Conservation (phyloP, 2,329 filamentous ascomycete species). For the Ceratocystis cubensis region DNA sequence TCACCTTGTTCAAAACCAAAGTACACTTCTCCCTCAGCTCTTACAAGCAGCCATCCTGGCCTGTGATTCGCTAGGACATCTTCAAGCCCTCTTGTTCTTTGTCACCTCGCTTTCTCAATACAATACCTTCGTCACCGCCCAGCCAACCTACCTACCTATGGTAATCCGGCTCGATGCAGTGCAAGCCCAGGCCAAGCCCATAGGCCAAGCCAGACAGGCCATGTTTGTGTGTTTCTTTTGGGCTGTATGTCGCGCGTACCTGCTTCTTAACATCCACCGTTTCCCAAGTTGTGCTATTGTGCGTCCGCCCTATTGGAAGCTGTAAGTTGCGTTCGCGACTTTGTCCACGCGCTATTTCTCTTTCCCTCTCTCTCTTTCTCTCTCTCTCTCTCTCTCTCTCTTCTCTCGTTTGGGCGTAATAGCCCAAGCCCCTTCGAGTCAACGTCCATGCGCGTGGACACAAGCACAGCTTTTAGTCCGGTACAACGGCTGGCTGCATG, state of each 20-base stretch:
- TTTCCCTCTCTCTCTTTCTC: neutral
- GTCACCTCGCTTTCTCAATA: neutral
- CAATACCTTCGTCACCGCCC: neutral
- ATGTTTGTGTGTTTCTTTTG: neutral
- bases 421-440: neutral
- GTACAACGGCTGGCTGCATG: neutral
- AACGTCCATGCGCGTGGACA: neutral
- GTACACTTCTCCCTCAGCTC: neutral
- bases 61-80: neutral
- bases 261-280: neutral
- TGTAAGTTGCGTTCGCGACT: neutral
- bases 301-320: neutral
- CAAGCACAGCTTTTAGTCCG: neutral
- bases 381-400: neutral
- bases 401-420: neutral
- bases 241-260: slow-evolving; percentile 8
- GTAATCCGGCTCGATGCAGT: no score
- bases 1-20: neutral
- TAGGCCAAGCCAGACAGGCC: no score
- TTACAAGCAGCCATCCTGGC: neutral
- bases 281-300: neutral
- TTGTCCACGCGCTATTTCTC: no score
- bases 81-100: neutral
- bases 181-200: no score
- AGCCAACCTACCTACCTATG: neutral